Evolutionary conservation across 331 rosid species (phyloP).

Genomic region (Ulmus americana): DNA sequence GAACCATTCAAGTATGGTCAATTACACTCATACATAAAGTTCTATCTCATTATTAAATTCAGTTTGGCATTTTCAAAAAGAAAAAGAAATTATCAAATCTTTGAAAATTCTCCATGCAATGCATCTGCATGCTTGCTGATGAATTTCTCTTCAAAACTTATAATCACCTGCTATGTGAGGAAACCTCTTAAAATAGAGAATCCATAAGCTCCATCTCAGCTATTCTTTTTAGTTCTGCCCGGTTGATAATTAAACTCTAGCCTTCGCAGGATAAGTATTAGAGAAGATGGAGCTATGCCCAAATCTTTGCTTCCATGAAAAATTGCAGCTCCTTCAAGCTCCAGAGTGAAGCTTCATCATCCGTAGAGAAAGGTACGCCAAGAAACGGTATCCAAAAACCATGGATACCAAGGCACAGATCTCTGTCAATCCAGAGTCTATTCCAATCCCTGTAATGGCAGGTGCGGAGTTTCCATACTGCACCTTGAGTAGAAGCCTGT

Average conservation of each 20-base stretch:
- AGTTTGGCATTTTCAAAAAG: slow-evolving; percentile 6
- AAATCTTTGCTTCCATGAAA: slow-evolving; percentile 2
- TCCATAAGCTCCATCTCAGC: background rate
- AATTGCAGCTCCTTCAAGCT: slow-evolving; percentile 24
- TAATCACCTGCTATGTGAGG: slow-evolving; percentile 17
- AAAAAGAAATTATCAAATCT: background rate
- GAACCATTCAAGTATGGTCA: slow-evolving; percentile 3
- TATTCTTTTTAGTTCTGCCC: slow-evolving; percentile 19
- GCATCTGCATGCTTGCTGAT: slow-evolving; percentile 5
- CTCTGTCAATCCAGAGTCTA: slow-evolving; percentile 53
- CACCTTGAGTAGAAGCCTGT: slow-evolving; percentile 79
- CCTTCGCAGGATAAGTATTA: background rate
- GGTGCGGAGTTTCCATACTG: slow-evolving; percentile 58
- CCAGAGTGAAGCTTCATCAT: slow-evolving; percentile 65
- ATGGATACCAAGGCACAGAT: slow-evolving; percentile 64
- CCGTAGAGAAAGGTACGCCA: slow-evolving; percentile 80
- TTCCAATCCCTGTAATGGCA: slow-evolving; percentile 44
- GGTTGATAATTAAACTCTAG: slow-evolving; percentile 11
- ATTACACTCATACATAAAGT: slow-evolving; percentile 6
- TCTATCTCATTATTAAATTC: slow-evolving; percentile 8
- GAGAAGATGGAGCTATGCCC: background rate
- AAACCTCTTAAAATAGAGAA: slow-evolving; percentile 4
- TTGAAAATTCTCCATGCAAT: background rate
- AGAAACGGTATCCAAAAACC: slow-evolving; percentile 83
- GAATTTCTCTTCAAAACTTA: slow-evolving; percentile 25